Percentiles rank a stretch among this genome's conserved stretches.
Evolutionary conservation across 352 stramenopile genomes (phyloP).

Genomic region (Globisporangium okanoganense): DNA sequence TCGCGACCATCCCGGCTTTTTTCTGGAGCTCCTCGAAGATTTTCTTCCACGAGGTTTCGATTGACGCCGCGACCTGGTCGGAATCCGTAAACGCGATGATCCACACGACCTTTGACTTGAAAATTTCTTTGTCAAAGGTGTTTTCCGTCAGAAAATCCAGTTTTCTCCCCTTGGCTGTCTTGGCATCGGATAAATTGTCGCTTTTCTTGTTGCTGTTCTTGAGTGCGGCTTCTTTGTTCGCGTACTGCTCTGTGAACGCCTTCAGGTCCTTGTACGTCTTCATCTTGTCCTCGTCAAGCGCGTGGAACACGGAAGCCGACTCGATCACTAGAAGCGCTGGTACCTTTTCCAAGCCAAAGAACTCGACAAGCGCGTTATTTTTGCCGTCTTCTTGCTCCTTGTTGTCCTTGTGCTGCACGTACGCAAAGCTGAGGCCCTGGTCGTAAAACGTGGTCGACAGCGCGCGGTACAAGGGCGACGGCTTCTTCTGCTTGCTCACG

Average conservation of each 20-base stretch:
- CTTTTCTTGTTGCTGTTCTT: conserved; percentile 18
- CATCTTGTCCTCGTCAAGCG: conserved; percentile 37
- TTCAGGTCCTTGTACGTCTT: conserved; percentile 56
- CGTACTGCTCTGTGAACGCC: conserved; percentile 49
- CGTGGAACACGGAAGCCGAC: conserved; percentile 28
- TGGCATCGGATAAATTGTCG: neutral
- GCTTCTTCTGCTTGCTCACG: conserved; percentile 58
- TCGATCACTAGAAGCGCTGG: conserved; percentile 45
- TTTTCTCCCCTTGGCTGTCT: neutral
- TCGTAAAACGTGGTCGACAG: conserved; percentile 53
- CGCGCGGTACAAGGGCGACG: conserved; percentile 55
- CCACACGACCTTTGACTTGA: conserved; percentile 52
- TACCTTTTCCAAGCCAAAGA: conserved; percentile 32
- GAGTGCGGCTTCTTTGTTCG: conserved; percentile 8
- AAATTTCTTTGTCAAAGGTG: conserved; percentile 51
- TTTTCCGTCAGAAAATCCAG: conserved; percentile 36
- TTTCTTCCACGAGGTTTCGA: conserved; percentile 45
- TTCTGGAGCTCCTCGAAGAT: conserved; percentile 42
- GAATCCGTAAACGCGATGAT: conserved; percentile 57
- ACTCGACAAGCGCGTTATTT: conserved; percentile 24
- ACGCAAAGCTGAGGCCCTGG: conserved; percentile 50
- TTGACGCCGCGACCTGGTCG: conserved; percentile 26
- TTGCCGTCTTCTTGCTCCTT: conserved; percentile 13
- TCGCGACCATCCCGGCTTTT: conserved; percentile 54
- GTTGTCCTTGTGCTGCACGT: conserved; percentile 28